Base-by-base conservation (phyloP, 108 stramenopile genomes). In the Conticribra weissflogii region DNA sequence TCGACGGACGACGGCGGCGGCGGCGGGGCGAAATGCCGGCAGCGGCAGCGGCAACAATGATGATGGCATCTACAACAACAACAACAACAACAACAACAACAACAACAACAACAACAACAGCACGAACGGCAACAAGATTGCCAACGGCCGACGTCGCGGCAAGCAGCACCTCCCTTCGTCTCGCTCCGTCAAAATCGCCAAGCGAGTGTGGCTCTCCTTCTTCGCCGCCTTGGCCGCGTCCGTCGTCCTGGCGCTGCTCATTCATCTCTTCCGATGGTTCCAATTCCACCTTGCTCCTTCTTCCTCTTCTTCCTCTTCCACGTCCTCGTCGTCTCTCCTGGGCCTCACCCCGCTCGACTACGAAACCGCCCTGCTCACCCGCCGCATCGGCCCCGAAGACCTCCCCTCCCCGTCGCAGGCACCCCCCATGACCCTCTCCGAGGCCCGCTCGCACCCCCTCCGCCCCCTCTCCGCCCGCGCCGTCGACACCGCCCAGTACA, bases 401-500 rank as follows among this genome's bases (percentile, higher is more conserved):
- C n/a, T n/a, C n/a, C n/a, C n/a, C n/a, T n/a, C n/a, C n/a, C n/a
- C n/a, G n/a, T n/a, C n/a, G n/a, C n/a, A n/a, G n/a, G n/a, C n/a
- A n/a, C n/a, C n/a, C n/a, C n/a, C n/a, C n/a, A 72, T 72, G 71
- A 74, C 72, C 30, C 34, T 74, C 0, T 4, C 33, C 46, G 72
- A 59, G 59, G 72, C 72, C 33, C 63, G 51, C 31, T 58, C 49
- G 3, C 63, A 66, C 50, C 12, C 41, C 31, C 31, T 78, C 18
- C 34, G 25, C 25, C 50, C 64, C 2, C 28, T 78, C 58, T 34
- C 51, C 1, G 7, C 28, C 27, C 41, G 52, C 25, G 34, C 56
- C 15, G 32, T 83, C 22, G 86, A 88, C 60, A 48, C 54, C 3
- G 71, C 84, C 66, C 65, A 83, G 60, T 92, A 74, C 52, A 92